Percentiles rank a stretch among this genome's conserved stretches.
Conservation (phyloP, 2,329 filamentous ascomycete species). For the Orbilia oligospora region DNA sequence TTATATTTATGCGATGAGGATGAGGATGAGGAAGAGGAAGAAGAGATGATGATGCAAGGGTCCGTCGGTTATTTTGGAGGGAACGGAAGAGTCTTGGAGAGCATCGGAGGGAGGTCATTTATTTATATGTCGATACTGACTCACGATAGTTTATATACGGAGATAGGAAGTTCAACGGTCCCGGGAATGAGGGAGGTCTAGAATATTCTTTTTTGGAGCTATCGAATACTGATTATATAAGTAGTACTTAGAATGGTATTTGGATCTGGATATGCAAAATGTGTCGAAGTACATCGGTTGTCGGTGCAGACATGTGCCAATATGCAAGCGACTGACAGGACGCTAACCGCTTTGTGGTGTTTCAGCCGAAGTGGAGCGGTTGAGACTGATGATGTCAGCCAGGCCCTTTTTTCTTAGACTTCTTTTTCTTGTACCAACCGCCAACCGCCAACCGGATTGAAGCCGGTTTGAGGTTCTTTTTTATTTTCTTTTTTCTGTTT, state of each 20-base stretch:
- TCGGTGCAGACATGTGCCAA: background rate
- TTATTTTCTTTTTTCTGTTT: conserved; percentile 9
- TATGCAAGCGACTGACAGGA: conserved; percentile 19
- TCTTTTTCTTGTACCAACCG: too few relatives aligned
- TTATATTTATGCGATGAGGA: background rate
- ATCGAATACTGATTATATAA: too few relatives aligned
- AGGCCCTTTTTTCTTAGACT: background rate
- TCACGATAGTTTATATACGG: too few relatives aligned
- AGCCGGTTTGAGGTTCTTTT: conserved; percentile 11
- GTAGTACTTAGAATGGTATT: too few relatives aligned
- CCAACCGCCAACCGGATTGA: conserved; percentile 3
- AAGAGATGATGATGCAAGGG: background rate
- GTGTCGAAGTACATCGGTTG: too few relatives aligned
- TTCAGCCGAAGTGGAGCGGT: background rate
- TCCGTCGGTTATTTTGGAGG: background rate
- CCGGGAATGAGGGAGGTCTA: background rate
- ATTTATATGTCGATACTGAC: background rate
- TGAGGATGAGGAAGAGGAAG: background rate
- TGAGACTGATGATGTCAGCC: conserved; percentile 7
- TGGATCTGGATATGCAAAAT: too few relatives aligned
- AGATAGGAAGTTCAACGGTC: too few relatives aligned
- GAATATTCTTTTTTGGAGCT: background rate
- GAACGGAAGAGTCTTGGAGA: background rate
- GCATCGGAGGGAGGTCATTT: background rate
- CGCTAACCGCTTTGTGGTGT: conserved; percentile 17